Percentiles rank a stretch among this genome's conserved stretches.
Conservation (phyloP, 495 filamentous ascomycete species). For the Aspergillus biplanus region DNA sequence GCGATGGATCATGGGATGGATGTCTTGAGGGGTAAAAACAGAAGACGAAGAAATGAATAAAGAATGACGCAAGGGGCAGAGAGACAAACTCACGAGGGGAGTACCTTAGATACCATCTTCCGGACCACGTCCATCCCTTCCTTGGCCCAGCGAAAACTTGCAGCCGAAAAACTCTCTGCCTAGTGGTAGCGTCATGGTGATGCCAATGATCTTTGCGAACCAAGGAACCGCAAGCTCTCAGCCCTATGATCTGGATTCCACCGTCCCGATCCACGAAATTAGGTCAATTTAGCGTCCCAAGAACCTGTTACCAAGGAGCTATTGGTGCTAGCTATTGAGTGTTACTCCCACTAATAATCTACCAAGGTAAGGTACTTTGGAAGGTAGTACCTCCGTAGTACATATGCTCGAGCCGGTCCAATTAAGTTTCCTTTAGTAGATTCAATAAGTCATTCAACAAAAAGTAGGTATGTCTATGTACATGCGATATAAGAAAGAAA, state of each 20-base stretch:
- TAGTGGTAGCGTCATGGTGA: slow-evolving; percentile 19
- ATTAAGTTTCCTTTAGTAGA: neutral
- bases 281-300: neutral
- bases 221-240: slow-evolving; percentile 5
- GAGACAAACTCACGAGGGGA: slow-evolving; percentile 2
- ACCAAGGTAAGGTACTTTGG: too few species aligned
- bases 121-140: neutral
- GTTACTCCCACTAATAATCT: neutral
- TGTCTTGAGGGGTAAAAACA: neutral
- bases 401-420: neutral
- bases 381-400: too few species aligned
- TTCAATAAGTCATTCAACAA: neutral
- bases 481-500: too few species aligned
- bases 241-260: slow-evolving; percentile 5
- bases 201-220: slow-evolving; percentile 2
- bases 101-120: neutral
- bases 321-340: neutral
- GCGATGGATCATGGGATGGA: neutral
- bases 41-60: neutral
- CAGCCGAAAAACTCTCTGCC: neutral
- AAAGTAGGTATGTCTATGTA: slow-evolving; percentile 1
- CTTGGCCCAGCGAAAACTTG: neutral
- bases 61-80: slow-evolving; percentile 1
- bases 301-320: neutral
- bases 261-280: neutral